Conservation (phyloP, 202 grass and related monocot genomes). For the Sporobolus alterniflorus region DNA sequence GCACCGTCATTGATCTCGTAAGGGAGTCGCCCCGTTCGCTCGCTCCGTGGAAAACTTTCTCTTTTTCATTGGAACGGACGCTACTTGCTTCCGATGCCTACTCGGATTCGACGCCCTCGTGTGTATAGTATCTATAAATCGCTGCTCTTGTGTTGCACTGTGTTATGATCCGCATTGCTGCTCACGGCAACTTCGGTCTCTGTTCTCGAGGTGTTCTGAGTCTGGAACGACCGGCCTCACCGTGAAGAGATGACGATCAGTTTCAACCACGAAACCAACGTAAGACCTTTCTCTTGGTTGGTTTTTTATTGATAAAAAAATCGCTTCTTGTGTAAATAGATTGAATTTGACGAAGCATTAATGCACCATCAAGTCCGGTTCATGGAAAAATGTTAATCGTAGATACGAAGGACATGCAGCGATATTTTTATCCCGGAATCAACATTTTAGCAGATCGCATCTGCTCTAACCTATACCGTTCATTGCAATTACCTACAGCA, state of each 20-base stretch:
- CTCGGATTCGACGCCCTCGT: background rate
- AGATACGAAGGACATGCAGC: background rate
- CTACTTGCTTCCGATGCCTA: background rate
- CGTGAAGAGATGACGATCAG: constrained; percentile 22
- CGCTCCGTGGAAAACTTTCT: background rate
- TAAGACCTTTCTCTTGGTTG: constrained; percentile 13
- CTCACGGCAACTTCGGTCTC: background rate
- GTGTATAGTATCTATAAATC: background rate
- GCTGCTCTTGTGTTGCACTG: background rate
- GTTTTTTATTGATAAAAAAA: background rate
- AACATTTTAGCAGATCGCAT: background rate
- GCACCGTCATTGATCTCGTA: background rate
- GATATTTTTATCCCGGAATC: background rate
- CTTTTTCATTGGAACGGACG: no score
- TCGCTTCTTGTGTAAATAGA: background rate
- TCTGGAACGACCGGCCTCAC: background rate
- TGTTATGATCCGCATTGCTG: background rate
- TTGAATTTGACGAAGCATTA: background rate
- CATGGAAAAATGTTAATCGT: background rate
- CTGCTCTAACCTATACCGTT: background rate
- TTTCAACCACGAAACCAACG: constrained; percentile 17
- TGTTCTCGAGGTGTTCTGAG: constrained; percentile 12
- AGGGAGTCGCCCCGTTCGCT: background rate
- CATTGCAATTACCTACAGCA: constrained; percentile 24
- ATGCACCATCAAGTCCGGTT: background rate